Conservation (phyloP, 257 asterid genomes). For the Cordia subcordata region DNA sequence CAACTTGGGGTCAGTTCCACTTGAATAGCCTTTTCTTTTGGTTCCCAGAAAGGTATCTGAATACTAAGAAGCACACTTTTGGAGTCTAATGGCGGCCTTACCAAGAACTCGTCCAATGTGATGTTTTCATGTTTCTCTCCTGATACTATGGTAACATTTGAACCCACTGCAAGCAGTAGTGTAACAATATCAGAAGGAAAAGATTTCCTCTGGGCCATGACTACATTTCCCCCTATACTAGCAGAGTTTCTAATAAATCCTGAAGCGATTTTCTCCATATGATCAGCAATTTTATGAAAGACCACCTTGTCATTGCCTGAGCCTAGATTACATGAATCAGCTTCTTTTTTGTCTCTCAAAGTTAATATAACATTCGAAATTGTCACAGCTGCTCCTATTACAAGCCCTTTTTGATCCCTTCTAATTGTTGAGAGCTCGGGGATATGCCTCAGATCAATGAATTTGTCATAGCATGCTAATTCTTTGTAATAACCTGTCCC, state of each 20-base stretch:
- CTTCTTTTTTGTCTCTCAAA: conserved; percentile 28
- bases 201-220: conserved; percentile 61
- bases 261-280: conserved; percentile 63
- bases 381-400: conserved; percentile 60
- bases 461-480: conserved; percentile 29
- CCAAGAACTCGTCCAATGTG: conserved; percentile 48
- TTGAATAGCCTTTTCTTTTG: conserved; percentile 9
- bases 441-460: conserved; percentile 50
- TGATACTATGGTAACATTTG: conserved; percentile 38
- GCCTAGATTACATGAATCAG: conserved; percentile 9
- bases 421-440: conserved; percentile 46
- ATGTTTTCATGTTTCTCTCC: conserved; percentile 28
- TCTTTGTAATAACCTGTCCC: conserved; percentile 64
- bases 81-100: conserved; percentile 40
- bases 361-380: conserved; percentile 40
- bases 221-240: conserved; percentile 68
- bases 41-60: conserved; percentile 39
- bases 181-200: conserved; percentile 74
- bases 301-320: conserved; percentile 25
- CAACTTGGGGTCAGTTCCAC: conserved; percentile 19
- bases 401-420: conserved; percentile 36
- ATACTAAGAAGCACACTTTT: conserved; percentile 47
- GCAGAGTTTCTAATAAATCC: conserved; percentile 53
- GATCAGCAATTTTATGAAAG: conserved; percentile 44
- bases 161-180: conserved; percentile 43